A percentile compares a stretch with the other conserved stretches of the same genome.
Conservation (phyloP, 1,284 basidiomycete species). For the Ustilago loliicola region DNA sequence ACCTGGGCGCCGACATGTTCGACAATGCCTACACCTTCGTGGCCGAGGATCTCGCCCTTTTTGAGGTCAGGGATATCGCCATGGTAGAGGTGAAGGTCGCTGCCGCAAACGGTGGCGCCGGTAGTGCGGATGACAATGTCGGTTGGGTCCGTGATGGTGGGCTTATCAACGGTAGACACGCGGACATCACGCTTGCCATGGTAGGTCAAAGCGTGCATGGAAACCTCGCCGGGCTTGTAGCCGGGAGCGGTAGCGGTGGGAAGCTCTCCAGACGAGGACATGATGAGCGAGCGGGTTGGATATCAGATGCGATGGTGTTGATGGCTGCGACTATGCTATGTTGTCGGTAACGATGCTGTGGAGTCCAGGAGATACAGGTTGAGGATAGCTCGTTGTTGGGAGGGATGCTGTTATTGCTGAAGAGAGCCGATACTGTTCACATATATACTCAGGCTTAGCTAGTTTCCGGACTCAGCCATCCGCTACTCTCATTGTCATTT, state of each 20-base stretch:
- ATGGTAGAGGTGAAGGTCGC: conserved; percentile 54
- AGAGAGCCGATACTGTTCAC: background rate
- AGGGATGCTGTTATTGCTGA: background rate
- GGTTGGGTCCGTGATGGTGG: conserved; percentile 78
- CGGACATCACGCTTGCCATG: conserved; percentile 75
- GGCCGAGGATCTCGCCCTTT: conserved; percentile 76
- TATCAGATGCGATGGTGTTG: background rate
- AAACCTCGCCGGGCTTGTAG: conserved; percentile 40
- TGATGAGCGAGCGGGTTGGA: background rate
- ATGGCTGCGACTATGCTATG: no score
- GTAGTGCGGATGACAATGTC: conserved; percentile 80
- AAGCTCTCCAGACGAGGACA: conserved; percentile 12
- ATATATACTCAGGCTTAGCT: background rate
- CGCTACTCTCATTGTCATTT: background rate
- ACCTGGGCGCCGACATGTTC: conserved; percentile 56
- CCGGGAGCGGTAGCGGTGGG: conserved; percentile 28
- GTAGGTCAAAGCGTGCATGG: conserved; percentile 77
- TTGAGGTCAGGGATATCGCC: conserved; percentile 76
- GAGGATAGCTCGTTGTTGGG: background rate
- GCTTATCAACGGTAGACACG: conserved; percentile 72
- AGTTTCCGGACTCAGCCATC: background rate
- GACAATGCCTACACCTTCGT: conserved; percentile 65
- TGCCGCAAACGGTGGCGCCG: conserved; percentile 79
- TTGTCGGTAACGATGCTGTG: background rate
- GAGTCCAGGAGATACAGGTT: background rate